Evolutionary conservation across 2,329 filamentous ascomycete species (phyloP), one percentile per base, ranked within the genome.

Genomic region (Alternaria panax): DNA sequence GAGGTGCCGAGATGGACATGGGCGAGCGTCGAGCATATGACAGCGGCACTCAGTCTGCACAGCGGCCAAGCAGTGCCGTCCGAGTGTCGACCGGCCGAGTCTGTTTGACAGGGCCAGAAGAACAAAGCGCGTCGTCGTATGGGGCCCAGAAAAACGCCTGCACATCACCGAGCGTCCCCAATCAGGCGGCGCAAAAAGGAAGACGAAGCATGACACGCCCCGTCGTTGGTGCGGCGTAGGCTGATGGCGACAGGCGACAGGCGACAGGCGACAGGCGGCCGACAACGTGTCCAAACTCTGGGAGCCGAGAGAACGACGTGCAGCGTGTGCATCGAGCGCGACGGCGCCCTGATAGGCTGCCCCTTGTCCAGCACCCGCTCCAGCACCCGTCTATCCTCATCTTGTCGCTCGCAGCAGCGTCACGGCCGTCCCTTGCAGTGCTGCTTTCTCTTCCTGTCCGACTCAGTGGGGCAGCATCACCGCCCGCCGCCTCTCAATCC

Each of bases 331-430:
- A 42, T 32, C 16, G 8, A 25, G 40, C 38, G 36, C 54, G 57
- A 66, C 51, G 41, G 36, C 57, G 57, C 57, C 40, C 59, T 63
- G 66, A 67, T 67, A 65, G 62, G 63, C 58, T 59, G 54, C 30
- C 30, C 20, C n/a, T 11, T n/a, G 50, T 48, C 60, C 45, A 65
- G 30, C 62, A 22, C 30, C 22, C 54, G 51, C 52, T 59, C 34
- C 57, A 54, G 45, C 38, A 56, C 4, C 36, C 30, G 42, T 30
- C 47, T 32, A 45, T 59, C 46, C 34, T 48, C 36, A 18, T 41
- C 55, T 24, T 58, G 5, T 24, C 60, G 38, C 32, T 54, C 50
- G 25, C 34, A 47, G 14, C 57, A 42, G 22, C 36, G 20, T 54
- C 51, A 55, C 57, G 4, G 28, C 28, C 24, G 32, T 41, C 34